These are phyloP conservation scores for Heliosperma pusillum DNA, from an alignment of 148 eudicot species.

Conservation along the genomic window DNA sequence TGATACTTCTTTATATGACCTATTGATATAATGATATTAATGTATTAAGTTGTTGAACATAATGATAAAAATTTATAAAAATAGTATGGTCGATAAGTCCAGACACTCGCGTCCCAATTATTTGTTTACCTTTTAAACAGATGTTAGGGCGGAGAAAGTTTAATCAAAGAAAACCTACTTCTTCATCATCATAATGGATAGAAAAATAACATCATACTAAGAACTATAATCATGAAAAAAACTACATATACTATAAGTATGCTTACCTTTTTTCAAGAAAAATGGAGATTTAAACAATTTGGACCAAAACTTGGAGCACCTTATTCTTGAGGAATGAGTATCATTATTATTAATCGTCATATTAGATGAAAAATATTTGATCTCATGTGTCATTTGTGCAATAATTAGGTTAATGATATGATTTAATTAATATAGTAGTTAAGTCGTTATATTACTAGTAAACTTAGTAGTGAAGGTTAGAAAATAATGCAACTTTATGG, in stretches of 20 bases:
- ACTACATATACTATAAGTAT: not conserved
- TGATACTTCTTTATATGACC: too few relatives aligned
- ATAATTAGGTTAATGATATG: not conserved
- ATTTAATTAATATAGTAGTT: too few relatives aligned
- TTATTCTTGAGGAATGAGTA: constrained; percentile 11
- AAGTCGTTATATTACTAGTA: not conserved
- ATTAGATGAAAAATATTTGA: constrained; percentile 8
- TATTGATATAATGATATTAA: too few relatives aligned
- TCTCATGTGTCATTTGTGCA: not conserved
- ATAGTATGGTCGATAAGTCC: too few relatives aligned
- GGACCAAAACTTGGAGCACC: constrained; percentile 22
- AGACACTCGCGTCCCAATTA: too few relatives aligned
- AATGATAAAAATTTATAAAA: too few relatives aligned
- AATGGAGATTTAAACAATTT: constrained; percentile 26
- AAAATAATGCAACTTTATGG: not conserved
- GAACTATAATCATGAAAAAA: not conserved
- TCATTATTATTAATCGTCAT: constrained; percentile 3
- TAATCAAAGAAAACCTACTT: too few relatives aligned
- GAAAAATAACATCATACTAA: too few relatives aligned
- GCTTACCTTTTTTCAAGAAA: constrained; percentile 21
- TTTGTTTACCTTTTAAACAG: too few relatives aligned
- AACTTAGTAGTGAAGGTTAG: constrained; percentile 14
- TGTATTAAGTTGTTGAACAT: too few relatives aligned
- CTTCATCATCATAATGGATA: too few relatives aligned
- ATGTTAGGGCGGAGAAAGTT: too few relatives aligned